These are phyloP conservation scores for Arthrobotrys conoides DNA, from an alignment of 2,329 filamentous ascomycete species.

Conservation along the genomic window DNA sequence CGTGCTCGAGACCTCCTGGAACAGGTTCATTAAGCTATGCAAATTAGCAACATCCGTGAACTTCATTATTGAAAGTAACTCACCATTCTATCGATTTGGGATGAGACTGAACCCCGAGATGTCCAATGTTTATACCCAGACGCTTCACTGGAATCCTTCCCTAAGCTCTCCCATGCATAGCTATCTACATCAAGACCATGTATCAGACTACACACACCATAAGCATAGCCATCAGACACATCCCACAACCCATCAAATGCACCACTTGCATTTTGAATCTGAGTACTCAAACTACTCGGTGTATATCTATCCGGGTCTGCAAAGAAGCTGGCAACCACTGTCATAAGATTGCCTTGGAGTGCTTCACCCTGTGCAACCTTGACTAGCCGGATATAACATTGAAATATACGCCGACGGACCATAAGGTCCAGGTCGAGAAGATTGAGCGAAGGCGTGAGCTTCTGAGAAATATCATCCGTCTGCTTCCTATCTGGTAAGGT, in stretches of 20 bases:
- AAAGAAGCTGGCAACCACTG: constrained; percentile 89
- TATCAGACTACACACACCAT: constrained; percentile 89
- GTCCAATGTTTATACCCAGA: constrained; percentile 65
- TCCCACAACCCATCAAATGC: constrained; percentile 97
- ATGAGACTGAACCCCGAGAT: constrained; percentile 63
- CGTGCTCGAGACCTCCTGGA: constrained; percentile 83
- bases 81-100: constrained; percentile 68
- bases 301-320: constrained; percentile 92
- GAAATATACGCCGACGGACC: constrained; percentile 91
- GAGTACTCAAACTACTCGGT: constrained; percentile 85
- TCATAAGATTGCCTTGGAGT: constrained; percentile 90
- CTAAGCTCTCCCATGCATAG: constrained; percentile 73
- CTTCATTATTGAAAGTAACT: constrained; percentile 61
- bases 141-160: constrained; percentile 58
- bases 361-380: constrained; percentile 89
- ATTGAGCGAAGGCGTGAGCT: constrained; percentile 86
- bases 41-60: constrained; percentile 37
- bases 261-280: constrained; percentile 89
- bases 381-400: constrained; percentile 93
- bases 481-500: constrained; percentile 84
- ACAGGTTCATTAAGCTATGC: constrained; percentile 63
- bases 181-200: constrained; percentile 80
- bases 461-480: constrained; percentile 86
- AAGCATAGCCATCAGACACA: constrained; percentile 91
- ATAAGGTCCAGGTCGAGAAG: constrained; percentile 91